phyloP scores from a whole-genome alignment of 768 basidiomycete genomes.

The Podaxis sp. region DNA sequence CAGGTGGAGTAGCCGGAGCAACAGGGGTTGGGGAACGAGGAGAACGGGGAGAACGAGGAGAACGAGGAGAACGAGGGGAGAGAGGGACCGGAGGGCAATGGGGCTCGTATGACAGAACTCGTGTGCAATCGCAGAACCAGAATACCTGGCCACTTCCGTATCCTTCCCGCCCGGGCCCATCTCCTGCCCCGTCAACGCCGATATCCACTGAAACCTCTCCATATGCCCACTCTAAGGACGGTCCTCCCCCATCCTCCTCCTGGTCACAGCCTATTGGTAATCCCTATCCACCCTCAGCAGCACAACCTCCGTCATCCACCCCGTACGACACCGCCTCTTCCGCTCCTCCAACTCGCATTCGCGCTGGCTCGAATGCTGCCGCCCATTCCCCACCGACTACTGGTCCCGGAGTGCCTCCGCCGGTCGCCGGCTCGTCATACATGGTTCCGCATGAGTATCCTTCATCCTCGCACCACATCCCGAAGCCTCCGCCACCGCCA shows the following conservation, averaged over 20 bases:
- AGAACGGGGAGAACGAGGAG: constrained; percentile 3
- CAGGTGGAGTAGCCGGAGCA: neutral
- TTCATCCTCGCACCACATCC: constrained; percentile 5
- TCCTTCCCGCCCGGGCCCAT: constrained; percentile 2
- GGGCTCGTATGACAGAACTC: constrained; percentile 10
- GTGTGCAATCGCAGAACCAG: constrained; percentile 14
- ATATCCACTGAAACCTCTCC: constrained; percentile 13
- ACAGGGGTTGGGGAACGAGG: neutral
- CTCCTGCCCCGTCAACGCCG: constrained; percentile 10
- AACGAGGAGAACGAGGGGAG: constrained; percentile 10
- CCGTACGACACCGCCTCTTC: constrained; percentile 5
- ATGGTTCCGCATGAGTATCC: constrained; percentile 11
- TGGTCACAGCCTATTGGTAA: constrained; percentile 11
- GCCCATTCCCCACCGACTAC: constrained; percentile 7
- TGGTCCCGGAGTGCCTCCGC: constrained; percentile 12
- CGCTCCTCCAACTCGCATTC: constrained; percentile 1
- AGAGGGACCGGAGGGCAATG: constrained; percentile 6
- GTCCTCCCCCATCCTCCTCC: constrained; percentile 1
- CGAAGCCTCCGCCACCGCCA: constrained; percentile 3
- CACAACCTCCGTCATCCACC: neutral
- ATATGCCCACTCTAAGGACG: constrained; percentile 9
- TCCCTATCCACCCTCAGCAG: constrained; percentile 4
- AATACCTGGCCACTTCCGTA: constrained; percentile 11
- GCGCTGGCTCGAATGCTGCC: constrained; percentile 6
- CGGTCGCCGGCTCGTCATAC: constrained; percentile 1